A percentile compares a stretch with the other conserved stretches of the same genome.
Conservation (phyloP, 257 asterid genomes). For the Scutellaria barbata region DNA sequence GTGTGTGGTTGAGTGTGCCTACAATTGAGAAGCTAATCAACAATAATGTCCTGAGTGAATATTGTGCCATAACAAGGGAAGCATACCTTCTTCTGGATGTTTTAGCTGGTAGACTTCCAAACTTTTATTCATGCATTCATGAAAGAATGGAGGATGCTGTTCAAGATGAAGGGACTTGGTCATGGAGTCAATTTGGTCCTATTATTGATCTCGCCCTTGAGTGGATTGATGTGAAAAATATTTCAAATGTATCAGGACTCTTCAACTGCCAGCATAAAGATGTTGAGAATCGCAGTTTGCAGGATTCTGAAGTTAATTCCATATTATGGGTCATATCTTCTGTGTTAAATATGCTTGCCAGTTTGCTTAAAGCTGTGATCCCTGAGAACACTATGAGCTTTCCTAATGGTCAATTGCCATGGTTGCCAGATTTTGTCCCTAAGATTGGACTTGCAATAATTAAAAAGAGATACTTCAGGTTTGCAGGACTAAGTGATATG, state of each 20-base stretch:
- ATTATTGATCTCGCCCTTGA: slow-evolving; percentile 74
- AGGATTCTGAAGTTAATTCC: slow-evolving; percentile 54
- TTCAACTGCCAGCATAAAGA: slow-evolving; percentile 41
- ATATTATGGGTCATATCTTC: slow-evolving; percentile 77
- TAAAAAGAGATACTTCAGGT: slow-evolving; percentile 56
- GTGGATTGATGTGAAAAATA: slow-evolving; percentile 59
- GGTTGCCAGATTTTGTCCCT: slow-evolving; percentile 93
- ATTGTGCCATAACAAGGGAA: slow-evolving; percentile 73
- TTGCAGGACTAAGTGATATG: slow-evolving; percentile 41
- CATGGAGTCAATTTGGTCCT: slow-evolving; percentile 74
- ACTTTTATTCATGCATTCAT: slow-evolving; percentile 53
- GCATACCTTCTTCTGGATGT: slow-evolving; percentile 73
- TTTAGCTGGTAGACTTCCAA: slow-evolving; percentile 76
- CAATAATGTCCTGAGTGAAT: slow-evolving; percentile 60
- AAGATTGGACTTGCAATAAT: slow-evolving; percentile 69
- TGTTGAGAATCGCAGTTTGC: slow-evolving; percentile 34
- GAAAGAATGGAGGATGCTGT: slow-evolving; percentile 36
- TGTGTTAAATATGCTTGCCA: slow-evolving; percentile 68
- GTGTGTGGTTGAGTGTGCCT: slow-evolving; percentile 80
- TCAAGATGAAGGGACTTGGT: slow-evolving; percentile 60
- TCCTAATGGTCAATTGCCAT: slow-evolving; percentile 52
- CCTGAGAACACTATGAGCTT: slow-evolving; percentile 52
- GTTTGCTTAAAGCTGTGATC: slow-evolving; percentile 68
- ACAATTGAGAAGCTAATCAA: slow-evolving; percentile 57
- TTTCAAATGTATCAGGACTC: slow-evolving; percentile 48